phyloP scores from a whole-genome alignment of 345 rosid species.

The Linum usitatissimum region DNA sequence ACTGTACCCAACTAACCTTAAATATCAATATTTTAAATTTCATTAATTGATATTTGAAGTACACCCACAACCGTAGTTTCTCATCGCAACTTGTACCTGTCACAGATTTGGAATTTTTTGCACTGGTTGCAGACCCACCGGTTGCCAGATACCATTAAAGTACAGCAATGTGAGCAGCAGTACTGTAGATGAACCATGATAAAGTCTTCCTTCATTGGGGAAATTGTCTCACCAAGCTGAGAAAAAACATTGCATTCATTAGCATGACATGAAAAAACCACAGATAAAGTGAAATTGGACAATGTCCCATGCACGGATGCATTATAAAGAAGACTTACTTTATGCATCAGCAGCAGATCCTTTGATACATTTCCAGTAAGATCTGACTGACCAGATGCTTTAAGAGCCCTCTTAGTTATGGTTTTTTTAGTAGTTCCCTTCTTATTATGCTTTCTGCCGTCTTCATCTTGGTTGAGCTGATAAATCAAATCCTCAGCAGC shows the following conservation, averaged over 20 bases:
- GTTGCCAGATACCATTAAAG: slow-evolving; percentile 79
- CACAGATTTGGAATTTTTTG: slow-evolving; percentile 88
- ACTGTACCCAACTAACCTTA: no score
- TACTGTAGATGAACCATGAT: slow-evolving; percentile 98
- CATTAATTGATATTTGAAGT: not conserved
- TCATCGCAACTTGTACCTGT: slow-evolving; percentile 44
- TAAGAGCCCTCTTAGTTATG: slow-evolving; percentile 88
- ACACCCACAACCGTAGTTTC: not conserved
- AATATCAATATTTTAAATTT: no score
- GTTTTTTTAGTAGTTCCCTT: slow-evolving; percentile 75
- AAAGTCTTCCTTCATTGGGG: slow-evolving; percentile 98
- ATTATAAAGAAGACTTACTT: slow-evolving; percentile 36
- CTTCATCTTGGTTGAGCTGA: slow-evolving; percentile 90
- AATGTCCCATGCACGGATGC: not conserved
- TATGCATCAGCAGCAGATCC: slow-evolving; percentile 90
- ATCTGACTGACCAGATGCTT: slow-evolving; percentile 95
- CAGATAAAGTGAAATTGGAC: not conserved
- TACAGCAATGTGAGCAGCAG: slow-evolving; percentile 81
- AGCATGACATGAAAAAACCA: slow-evolving; percentile 3
- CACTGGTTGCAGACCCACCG: slow-evolving; percentile 91
- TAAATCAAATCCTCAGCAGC: slow-evolving; percentile 92
- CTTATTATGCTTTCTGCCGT: slow-evolving; percentile 83
- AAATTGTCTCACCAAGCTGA: slow-evolving; percentile 99
- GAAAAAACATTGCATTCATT: slow-evolving; percentile 3
- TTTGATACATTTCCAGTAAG: slow-evolving; percentile 79